These are phyloP conservation scores for Penicillium sp. DNA, from an alignment of 2,329 filamentous ascomycete species.

Conservation along the genomic window DNA sequence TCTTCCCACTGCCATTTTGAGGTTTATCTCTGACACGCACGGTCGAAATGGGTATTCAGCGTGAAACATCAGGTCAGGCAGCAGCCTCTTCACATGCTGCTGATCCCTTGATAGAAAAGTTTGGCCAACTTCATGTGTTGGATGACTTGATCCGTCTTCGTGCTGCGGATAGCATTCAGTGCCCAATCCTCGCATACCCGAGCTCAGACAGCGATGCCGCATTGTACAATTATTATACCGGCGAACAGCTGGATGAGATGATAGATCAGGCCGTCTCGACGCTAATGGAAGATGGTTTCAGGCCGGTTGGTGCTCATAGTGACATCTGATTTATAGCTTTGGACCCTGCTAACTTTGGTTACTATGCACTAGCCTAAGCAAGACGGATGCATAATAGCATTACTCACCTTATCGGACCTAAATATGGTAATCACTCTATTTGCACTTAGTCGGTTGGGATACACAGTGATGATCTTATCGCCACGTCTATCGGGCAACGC, in stretches of 20 bases:
- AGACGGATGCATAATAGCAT: conserved; percentile 32
- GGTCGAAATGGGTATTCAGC: conserved; percentile 20
- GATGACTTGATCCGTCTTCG: conserved; percentile 46
- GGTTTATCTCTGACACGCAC: not conserved
- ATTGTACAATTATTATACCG: conserved; percentile 45
- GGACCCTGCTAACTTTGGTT: not conserved
- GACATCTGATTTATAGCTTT: not conserved
- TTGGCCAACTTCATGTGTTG: conserved; percentile 42
- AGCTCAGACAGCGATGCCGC: conserved; percentile 29
- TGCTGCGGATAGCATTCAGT: conserved; percentile 39
- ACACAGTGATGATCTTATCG: conserved; percentile 46
- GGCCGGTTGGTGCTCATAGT: conserved; percentile 9
- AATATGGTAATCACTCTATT: conserved; percentile 47
- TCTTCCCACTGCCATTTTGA: not conserved
- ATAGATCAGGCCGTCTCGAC: conserved; percentile 36
- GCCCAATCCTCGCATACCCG: conserved; percentile 45
- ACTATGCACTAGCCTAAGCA: conserved; percentile 13
- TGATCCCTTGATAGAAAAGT: conserved; percentile 28
- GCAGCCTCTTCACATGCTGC: conserved; percentile 5
- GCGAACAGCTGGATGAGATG: conserved; percentile 36
- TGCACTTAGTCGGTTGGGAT: conserved; percentile 47
- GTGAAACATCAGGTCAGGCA: conserved; percentile 4
- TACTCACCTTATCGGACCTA: conserved; percentile 44
- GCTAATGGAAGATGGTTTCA: conserved; percentile 34
- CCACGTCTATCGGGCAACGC: conserved; percentile 44